Evolutionary conservation across 2,329 filamentous ascomycete genomes (phyloP), one percentile per base, ranked within the genome.

Genomic region (Colletotrichum echinochloae): DNA sequence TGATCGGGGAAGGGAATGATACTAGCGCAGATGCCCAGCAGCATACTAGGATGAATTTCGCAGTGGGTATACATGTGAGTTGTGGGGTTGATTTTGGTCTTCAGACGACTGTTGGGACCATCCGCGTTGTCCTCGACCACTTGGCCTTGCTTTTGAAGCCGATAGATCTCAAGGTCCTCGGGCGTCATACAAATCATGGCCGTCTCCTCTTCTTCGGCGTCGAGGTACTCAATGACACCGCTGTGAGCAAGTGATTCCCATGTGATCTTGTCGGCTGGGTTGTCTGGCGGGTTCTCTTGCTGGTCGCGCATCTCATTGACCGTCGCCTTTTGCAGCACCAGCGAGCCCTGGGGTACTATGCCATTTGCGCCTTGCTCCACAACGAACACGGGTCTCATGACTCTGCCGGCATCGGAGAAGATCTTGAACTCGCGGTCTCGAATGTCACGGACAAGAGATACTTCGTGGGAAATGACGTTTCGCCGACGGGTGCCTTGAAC

Each of bases 1-100:
- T 99, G 96, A 84, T 99, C 96, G 1, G 97, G 96, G 90, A 99
- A 99, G 0, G 96, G 96, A 85, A 99, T 99, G 81, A 99, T 99
- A 83, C 95, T 98, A 77, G 96, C 96, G 79, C 97, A 99, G 74
- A 99, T 97, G 79, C 96, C 96, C 65, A 99, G 85, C 80, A 99
- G 96, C 96, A 99, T 99, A 82, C 94, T 97, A 26, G 96, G 97
- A 77, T 99, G 97, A 80, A 99, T 98, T 83, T 99, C 96, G 82
- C 97, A 99, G 81, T 99, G 97, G 0, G 96, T 99, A 87, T 95
- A 98, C 77, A 92, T 94, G 81, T 97, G 93, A 20, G 95, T 94
- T 6, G 91, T 92, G 28, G 93, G 91, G 77, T 97, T 98, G 51
- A 96, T 90, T 77, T 91, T 92, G 0, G 94, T 95, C 81, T 96